Conservation (phyloP, 2,329 filamentous ascomycete species). For the Calonectria henricotiae region DNA sequence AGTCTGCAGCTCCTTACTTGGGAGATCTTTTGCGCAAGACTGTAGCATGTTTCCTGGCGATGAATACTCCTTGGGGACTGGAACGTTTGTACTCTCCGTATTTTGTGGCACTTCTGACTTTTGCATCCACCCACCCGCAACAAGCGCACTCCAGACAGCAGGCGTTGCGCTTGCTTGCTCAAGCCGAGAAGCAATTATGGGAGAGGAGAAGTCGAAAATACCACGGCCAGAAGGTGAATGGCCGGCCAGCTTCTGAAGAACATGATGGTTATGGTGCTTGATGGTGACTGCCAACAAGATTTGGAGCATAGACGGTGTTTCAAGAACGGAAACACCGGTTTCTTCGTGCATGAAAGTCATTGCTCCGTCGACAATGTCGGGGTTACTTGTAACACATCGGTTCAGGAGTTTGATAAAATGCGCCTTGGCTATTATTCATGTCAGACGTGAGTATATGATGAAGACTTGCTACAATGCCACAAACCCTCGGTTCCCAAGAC, state of each 20-base stretch:
- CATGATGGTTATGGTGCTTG: constrained; percentile 35
- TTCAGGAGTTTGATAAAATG: constrained; percentile 30
- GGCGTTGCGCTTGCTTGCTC: background rate
- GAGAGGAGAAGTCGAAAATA: background rate
- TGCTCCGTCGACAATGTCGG: constrained; percentile 30
- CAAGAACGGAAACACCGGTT: constrained; percentile 22
- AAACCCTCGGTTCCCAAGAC: background rate
- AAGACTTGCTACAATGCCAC: background rate
- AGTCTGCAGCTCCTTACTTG: constrained; percentile 9
- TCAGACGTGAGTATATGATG: background rate
- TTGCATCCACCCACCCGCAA: constrained; percentile 6
- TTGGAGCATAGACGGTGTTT: constrained; percentile 25
- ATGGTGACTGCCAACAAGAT: constrained; percentile 30
- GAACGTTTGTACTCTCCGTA: background rate
- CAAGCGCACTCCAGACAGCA: constrained; percentile 19
- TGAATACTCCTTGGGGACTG: background rate
- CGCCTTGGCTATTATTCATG: background rate
- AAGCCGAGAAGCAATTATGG: constrained; percentile 5
- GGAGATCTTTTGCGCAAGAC: background rate
- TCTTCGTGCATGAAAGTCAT: constrained; percentile 32
- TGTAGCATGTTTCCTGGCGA: background rate
- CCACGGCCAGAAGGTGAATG: background rate
- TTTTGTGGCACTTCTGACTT: background rate
- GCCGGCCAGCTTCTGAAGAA: constrained; percentile 2
- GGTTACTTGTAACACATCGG: constrained; percentile 27